phyloP scores from a whole-genome alignment of 2,329 filamentous ascomycete genomes.

The Septoria linicola region DNA sequence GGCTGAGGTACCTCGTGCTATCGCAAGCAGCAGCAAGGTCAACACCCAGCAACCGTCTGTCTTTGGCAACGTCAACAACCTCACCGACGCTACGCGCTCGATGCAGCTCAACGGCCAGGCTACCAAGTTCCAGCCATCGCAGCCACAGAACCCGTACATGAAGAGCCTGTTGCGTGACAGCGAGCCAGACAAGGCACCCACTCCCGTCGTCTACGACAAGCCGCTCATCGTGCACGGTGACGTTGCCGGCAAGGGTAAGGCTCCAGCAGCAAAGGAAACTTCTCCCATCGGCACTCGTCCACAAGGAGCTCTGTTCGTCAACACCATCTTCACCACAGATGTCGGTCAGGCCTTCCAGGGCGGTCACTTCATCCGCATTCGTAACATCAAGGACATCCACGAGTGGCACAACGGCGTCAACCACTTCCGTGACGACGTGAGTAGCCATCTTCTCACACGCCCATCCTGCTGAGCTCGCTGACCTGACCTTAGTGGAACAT shows the following conservation, averaged over 20 bases:
- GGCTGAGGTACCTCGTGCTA: too few species aligned
- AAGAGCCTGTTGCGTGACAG: conserved; percentile 22
- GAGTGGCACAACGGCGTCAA: conserved; percentile 4
- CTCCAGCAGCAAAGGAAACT: background rate
- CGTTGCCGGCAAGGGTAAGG: background rate
- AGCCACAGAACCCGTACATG: conserved; percentile 2
- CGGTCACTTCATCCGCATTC: conserved; percentile 30
- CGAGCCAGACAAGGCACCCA: conserved; percentile 13
- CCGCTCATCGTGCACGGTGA: too few species aligned
- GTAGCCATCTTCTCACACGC: conserved; percentile 2
- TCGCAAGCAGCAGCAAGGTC: background rate
- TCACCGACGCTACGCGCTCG: background rate
- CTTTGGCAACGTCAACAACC: background rate
- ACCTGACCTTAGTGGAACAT: conserved; percentile 25
- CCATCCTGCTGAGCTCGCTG: conserved; percentile 13
- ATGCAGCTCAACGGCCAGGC: conserved; percentile 5
- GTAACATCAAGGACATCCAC: conserved; percentile 1
- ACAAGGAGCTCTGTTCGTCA: background rate
- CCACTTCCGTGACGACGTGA: conserved; percentile 22
- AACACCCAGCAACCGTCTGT: background rate
- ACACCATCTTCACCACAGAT: conserved; percentile 32
- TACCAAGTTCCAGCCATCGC: conserved; percentile 1
- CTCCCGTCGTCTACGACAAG: background rate
- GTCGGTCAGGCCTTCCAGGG: conserved; percentile 19
- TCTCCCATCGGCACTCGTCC: conserved; percentile 26